A percentile compares a stretch with the other conserved stretches of the same genome.
These are phyloP conservation scores for Neophaeococcomyces mojaviensis DNA, from an alignment of 2,329 filamentous ascomycete genomes.

Conservation along the genomic window DNA sequence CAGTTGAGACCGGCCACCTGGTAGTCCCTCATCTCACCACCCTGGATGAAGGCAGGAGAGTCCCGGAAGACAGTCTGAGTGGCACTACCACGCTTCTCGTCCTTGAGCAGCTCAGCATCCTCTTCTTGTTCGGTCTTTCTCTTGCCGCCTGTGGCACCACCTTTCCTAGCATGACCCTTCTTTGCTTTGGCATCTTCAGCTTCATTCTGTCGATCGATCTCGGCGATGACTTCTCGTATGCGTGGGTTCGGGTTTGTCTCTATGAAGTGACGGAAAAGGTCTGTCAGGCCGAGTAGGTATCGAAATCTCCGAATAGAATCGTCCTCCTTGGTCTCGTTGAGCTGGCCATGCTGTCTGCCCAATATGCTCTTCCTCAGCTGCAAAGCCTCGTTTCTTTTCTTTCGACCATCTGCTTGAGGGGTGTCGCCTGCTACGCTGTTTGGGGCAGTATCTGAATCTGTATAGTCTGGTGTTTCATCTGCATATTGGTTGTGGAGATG, in stretches of 20 bases:
- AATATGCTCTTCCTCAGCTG: constrained; percentile 87
- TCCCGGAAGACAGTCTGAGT: constrained; percentile 89
- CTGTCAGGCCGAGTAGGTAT: constrained; percentile 88
- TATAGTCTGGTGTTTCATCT: constrained; percentile 57
- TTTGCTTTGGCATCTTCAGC: constrained; percentile 62
- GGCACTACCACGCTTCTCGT: constrained; percentile 80
- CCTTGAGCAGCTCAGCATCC: constrained; percentile 77
- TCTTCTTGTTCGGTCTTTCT: constrained; percentile 95
- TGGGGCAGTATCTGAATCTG: constrained; percentile 55
- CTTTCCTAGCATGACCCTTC: constrained; percentile 70
- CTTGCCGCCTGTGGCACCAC: constrained; percentile 68
- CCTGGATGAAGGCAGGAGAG: constrained; percentile 80
- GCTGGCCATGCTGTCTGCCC: constrained; percentile 84
- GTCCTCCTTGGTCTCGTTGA: constrained; percentile 94
- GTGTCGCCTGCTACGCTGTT: constrained; percentile 75
- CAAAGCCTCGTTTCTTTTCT: constrained; percentile 76
- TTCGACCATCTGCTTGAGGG: constrained; percentile 63
- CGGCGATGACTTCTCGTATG: constrained; percentile 84
- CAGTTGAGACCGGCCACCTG: constrained; percentile 93
- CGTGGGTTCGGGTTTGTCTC: constrained; percentile 93
- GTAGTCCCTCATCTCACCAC: constrained; percentile 87
- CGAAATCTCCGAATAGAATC: constrained; percentile 90
- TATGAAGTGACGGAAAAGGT: constrained; percentile 98
- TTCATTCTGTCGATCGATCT: constrained; percentile 89
- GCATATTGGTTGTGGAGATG: constrained; percentile 31